A percentile compares a stretch with the other conserved stretches of the same genome.
These are phyloP conservation scores for Neodidymelliopsis sp. DNA, from an alignment of 2,329 filamentous ascomycete genomes.

Conservation along the genomic window DNA sequence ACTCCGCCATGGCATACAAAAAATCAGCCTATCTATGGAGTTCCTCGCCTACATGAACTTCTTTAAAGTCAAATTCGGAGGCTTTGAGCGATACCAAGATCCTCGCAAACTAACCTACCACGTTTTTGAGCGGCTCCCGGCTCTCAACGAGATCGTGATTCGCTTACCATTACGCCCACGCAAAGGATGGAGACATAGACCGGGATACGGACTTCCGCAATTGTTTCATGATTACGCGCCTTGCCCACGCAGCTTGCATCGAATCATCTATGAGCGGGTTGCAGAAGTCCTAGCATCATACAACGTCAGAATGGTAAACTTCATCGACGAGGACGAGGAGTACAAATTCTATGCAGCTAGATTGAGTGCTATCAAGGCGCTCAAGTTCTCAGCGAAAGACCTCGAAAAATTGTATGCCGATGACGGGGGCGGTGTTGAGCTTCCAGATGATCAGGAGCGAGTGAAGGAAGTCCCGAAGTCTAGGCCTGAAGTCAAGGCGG, in stretches of 20 bases:
- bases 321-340: slow-evolving; percentile 33
- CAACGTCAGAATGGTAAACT: slow-evolving; percentile 21
- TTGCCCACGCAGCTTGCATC: slow-evolving; percentile 34
- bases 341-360: slow-evolving; percentile 14
- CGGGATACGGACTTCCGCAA: slow-evolving; percentile 3
- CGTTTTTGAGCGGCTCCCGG: slow-evolving; percentile 30
- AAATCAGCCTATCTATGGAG: slow-evolving; percentile 28
- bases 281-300: slow-evolving; percentile 25
- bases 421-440: slow-evolving; percentile 24
- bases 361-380: not conserved
- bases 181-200: slow-evolving; percentile 13
- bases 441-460: slow-evolving; percentile 10
- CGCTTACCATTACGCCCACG: slow-evolving; percentile 21
- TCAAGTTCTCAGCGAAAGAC: slow-evolving; percentile 22
- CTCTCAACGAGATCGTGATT: slow-evolving; percentile 31
- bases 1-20: slow-evolving; percentile 35
- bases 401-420: slow-evolving; percentile 26
- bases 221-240: slow-evolving; percentile 28
- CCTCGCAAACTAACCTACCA: slow-evolving; percentile 16
- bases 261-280: slow-evolving; percentile 35
- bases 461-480: not conserved
- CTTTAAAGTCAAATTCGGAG: slow-evolving; percentile 32
- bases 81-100: slow-evolving; percentile 17
- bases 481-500: not conserved
- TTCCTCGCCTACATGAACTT: slow-evolving; percentile 34